A percentile compares a stretch with the other conserved stretches of the same genome.
These are phyloP conservation scores for Ceratobasidium sp. DNA, from an alignment of 1,284 basidiomycete genomes.

Conservation along the genomic window DNA sequence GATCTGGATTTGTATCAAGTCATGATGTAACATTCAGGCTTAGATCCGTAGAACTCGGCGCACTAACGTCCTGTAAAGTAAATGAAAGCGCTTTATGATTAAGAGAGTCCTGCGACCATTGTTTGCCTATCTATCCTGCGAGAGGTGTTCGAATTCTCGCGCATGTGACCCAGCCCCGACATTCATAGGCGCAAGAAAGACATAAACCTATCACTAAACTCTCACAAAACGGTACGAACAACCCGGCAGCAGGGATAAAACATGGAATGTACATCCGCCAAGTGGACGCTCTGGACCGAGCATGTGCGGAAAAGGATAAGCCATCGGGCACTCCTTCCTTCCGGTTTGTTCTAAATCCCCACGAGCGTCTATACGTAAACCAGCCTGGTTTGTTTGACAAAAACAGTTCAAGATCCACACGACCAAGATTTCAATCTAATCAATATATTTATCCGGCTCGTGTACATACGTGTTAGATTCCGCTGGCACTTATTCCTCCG, in stretches of 20 bases:
- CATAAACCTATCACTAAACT: neutral
- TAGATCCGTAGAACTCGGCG: neutral
- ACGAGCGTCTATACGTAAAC: neutral
- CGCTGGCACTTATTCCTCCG: neutral
- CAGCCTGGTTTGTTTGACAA: neutral
- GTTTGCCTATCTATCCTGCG: neutral
- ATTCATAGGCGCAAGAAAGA: neutral
- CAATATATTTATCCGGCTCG: slow-evolving; percentile 8
- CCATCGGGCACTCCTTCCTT: neutral
- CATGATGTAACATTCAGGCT: neutral
- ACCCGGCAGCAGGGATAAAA: neutral
- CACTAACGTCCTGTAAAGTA: neutral
- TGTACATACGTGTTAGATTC: slow-evolving; percentile 1
- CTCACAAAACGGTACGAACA: neutral
- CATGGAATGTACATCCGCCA: neutral
- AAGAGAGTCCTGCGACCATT: neutral
- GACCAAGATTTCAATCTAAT: neutral
- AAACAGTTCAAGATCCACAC: neutral
- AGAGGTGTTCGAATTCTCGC: neutral
- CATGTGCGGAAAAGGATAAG: neutral
- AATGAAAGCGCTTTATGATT: neutral
- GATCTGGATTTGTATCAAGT: slow-evolving; percentile 2
- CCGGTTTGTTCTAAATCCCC: neutral
- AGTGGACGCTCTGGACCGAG: neutral
- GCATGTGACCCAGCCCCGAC: neutral